phyloP scores from a whole-genome alignment of 2,329 filamentous ascomycete species.

The Phaeosphaeriaceae sp. region DNA sequence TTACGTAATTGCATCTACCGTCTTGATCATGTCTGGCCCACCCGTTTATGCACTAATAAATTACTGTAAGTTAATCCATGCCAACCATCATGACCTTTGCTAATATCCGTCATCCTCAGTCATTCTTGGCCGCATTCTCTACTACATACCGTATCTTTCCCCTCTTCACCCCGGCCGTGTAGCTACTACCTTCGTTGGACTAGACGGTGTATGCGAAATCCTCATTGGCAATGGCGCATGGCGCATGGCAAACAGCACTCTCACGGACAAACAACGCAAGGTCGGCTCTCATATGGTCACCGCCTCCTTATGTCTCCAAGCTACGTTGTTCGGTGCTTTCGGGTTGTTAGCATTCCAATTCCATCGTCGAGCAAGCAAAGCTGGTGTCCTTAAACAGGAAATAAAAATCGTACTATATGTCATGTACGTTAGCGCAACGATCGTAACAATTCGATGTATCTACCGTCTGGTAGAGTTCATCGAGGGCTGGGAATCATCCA shows the following conservation, averaged over 20 bases:
- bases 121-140: conserved; percentile 64
- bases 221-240: conserved; percentile 61
- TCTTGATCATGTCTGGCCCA: conserved; percentile 50
- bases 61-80: conserved; percentile 49
- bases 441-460: conserved; percentile 58
- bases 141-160: conserved; percentile 66
- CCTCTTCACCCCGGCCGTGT: conserved; percentile 64
- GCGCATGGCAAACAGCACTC: conserved; percentile 50
- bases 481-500: conserved; percentile 42
- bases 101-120: conserved; percentile 26
- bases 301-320: conserved; percentile 58
- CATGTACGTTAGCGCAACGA: conserved; percentile 56
- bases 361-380: conserved; percentile 51
- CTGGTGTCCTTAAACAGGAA: conserved; percentile 51
- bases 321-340: conserved; percentile 59
- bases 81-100: no score
- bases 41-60: conserved; percentile 67
- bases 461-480: conserved; percentile 61
- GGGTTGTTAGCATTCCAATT: conserved; percentile 55
- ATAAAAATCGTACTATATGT: conserved; percentile 53
- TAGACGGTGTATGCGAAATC: conserved; percentile 59
- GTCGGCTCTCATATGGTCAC: conserved; percentile 57
- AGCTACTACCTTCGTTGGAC: conserved; percentile 63
- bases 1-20: conserved; percentile 50
- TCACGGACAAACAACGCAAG: conserved; percentile 46